These are phyloP conservation scores for Pyrus pyrifolia DNA, from an alignment of 306 rosid genomes.

Conservation along the genomic window DNA sequence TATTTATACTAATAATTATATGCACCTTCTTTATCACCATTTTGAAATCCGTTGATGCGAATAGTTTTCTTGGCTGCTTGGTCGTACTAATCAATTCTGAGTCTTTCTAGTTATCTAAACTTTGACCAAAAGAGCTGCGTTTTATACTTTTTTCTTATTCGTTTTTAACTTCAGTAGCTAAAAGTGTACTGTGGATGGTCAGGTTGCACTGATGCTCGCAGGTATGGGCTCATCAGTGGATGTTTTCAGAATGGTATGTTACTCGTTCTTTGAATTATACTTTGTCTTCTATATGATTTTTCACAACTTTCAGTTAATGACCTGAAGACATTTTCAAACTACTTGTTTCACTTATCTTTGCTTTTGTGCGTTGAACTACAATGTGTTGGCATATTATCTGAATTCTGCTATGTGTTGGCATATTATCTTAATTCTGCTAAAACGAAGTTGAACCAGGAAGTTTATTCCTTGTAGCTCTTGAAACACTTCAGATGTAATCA, in stretches of 20 bases:
- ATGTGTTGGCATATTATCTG: not conserved
- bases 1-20: not conserved
- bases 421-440: not conserved
- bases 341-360: not conserved
- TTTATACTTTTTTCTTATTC: not conserved
- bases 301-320: not conserved
- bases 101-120: not conserved
- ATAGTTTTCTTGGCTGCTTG: slow-evolving; percentile 5
- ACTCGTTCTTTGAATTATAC: not conserved
- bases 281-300: not conserved
- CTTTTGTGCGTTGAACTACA: not conserved
- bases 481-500: not conserved
- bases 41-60: slow-evolving; percentile 4
- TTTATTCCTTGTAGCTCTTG: not conserved
- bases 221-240: slow-evolving; percentile 83
- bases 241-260: slow-evolving; percentile 72
- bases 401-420: not conserved
- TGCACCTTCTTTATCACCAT: not conserved
- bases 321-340: not conserved
- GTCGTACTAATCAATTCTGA: not conserved
- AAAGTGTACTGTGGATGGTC: slow-evolving; percentile 19
- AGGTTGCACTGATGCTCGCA: slow-evolving; percentile 91
- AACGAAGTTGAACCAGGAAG: not conserved
- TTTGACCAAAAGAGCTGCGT: not conserved
- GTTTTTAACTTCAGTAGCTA: not conserved